Percentiles rank a stretch among this genome's conserved stretches.
phyloP scores from a whole-genome alignment of 2,329 filamentous ascomycete species.

The Pseudonectria buxi region DNA sequence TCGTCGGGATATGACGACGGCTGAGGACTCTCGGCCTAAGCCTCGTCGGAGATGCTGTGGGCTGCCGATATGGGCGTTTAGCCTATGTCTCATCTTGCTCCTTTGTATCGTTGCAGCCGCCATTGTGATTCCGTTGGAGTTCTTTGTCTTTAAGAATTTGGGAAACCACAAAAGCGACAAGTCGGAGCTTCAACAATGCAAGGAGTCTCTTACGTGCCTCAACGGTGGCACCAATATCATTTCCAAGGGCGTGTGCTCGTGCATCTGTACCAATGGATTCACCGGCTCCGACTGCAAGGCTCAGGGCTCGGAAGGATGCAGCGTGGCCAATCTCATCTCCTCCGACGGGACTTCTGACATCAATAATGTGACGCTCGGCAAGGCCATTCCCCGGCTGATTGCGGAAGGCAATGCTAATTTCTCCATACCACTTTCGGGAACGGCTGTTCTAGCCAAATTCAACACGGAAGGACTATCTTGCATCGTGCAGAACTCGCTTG shows the following conservation, averaged over 20 bases:
- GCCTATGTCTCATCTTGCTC: slow-evolving; percentile 57
- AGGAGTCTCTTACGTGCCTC: slow-evolving; percentile 55
- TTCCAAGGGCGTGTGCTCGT: slow-evolving; percentile 64
- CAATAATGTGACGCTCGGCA: slow-evolving; percentile 71
- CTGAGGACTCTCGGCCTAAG: slow-evolving; percentile 24
- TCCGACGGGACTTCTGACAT: slow-evolving; percentile 35
- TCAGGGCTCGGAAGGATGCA: slow-evolving; percentile 43
- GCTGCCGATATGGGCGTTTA: slow-evolving; percentile 71
- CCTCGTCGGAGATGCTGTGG: slow-evolving; percentile 68
- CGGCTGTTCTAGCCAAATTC: slow-evolving; percentile 67
- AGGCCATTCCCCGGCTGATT: slow-evolving; percentile 69
- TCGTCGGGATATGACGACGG: slow-evolving; percentile 11
- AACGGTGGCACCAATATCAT: slow-evolving; percentile 78
- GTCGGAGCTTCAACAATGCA: slow-evolving; percentile 46
- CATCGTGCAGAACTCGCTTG: slow-evolving; percentile 75
- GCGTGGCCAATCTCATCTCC: slow-evolving; percentile 38
- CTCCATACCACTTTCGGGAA: slow-evolving; percentile 65
- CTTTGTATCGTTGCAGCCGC: slow-evolving; percentile 72
- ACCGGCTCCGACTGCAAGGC: slow-evolving; percentile 52
- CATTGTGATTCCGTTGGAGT: slow-evolving; percentile 67
- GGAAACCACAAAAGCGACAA: slow-evolving; percentile 29
- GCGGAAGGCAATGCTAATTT: slow-evolving; percentile 59
- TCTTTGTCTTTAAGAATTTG: slow-evolving; percentile 53
- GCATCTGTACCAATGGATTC: slow-evolving; percentile 84
- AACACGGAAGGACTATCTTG: slow-evolving; percentile 72